Percentiles rank a stretch among this genome's conserved stretches.
Conservation (phyloP, 75 land plant genomes). For the Picea glauca region DNA sequence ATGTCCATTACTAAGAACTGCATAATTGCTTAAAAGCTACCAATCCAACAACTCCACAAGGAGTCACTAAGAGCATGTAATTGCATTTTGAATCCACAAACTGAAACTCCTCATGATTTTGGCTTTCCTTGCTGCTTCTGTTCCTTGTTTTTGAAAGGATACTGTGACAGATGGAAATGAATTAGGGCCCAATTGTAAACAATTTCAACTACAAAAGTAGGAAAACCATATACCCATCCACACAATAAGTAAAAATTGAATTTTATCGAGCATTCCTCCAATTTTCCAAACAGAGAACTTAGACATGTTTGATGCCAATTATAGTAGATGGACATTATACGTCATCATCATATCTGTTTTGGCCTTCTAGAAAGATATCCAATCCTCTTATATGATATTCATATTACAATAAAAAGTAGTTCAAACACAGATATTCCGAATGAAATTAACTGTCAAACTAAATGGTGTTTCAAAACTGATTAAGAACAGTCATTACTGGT, state of each 20-base stretch:
- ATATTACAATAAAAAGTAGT: neutral
- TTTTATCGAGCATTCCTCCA: neutral
- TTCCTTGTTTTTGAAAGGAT: constrained; percentile 2
- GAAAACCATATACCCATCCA: neutral
- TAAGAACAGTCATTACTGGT: neutral
- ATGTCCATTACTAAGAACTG: neutral
- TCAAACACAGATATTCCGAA: neutral
- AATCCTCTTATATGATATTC: neutral
- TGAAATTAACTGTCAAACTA: neutral
- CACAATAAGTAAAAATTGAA: neutral
- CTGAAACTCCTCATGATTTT: neutral
- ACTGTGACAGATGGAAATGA: neutral
- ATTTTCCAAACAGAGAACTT: neutral
- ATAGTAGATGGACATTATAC: no score
- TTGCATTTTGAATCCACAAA: neutral
- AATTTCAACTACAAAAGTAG: neutral
- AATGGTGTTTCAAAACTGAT: neutral
- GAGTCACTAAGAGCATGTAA: neutral
- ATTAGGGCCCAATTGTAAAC: neutral
- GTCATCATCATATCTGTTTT: neutral
- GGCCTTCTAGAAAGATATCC: neutral
- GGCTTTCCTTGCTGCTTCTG: neutral
- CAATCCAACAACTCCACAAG: neutral
- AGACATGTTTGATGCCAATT: neutral
- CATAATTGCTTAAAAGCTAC: neutral